phyloP scores from a whole-genome alignment of 495 filamentous ascomycete species.

The Lasiosphaeria hispida region DNA sequence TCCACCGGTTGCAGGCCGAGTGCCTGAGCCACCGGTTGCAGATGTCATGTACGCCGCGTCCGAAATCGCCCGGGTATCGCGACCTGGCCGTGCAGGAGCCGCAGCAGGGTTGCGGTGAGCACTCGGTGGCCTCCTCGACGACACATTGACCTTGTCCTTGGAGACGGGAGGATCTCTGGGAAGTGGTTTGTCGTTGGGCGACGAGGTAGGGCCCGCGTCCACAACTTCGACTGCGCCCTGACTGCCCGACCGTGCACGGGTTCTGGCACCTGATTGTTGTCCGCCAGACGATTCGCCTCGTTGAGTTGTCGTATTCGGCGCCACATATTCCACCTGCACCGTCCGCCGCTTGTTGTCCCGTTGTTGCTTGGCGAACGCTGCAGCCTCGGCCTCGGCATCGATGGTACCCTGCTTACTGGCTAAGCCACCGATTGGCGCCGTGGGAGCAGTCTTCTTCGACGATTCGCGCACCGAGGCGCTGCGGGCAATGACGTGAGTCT shows the following conservation, averaged over 20 bases:
- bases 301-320: conserved; percentile 78
- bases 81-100: conserved; percentile 52
- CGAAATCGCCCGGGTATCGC: conserved; percentile 49
- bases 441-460: conserved; percentile 58
- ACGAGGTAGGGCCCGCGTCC: conserved; percentile 25
- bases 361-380: conserved; percentile 51
- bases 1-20: conserved; percentile 75
- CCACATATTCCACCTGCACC: conserved; percentile 97
- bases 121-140: conserved; percentile 44
- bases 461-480: conserved; percentile 92
- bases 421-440: conserved; percentile 64
- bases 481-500: conserved; percentile 67
- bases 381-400: conserved; percentile 62
- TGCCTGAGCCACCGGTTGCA: conserved; percentile 42
- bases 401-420: conserved; percentile 72
- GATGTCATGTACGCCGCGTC: conserved; percentile 46
- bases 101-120: conserved; percentile 44
- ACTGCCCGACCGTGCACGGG: conserved; percentile 50
- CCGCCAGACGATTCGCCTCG: conserved; percentile 41
- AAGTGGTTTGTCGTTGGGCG: conserved; percentile 51
- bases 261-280: conserved; percentile 36
- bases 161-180: conserved; percentile 49
- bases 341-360: conserved; percentile 89
- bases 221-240: conserved; percentile 47
- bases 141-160: conserved; percentile 43